Evolutionary conservation across 73 alveolate genomes (phyloP), one percentile per base, ranked within the genome.

Genomic region (Paramecium octaurelia): DNA sequence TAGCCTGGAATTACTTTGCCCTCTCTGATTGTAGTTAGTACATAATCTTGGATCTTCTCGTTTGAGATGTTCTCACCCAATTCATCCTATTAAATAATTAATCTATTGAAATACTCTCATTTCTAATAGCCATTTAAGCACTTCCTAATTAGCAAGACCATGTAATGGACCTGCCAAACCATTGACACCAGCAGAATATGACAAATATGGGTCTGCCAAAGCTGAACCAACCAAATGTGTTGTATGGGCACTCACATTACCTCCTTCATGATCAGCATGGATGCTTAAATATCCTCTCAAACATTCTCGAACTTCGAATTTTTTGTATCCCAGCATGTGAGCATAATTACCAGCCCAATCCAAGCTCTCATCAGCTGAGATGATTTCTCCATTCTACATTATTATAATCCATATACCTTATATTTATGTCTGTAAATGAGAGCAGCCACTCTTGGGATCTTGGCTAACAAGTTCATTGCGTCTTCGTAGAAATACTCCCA

Each of bases 101-200:
- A 16, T 12, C 21, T 29, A 75, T 48, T 48, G 16, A 35, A 4
- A 35, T 75, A 75, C 88, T 70, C 83, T 29, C 95, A 97, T 83
- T n/a, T 93, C 96, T 12, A 97, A 93, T 29, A 96, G 88, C 97
- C 95, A 97, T 71, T 94, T 96, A 29, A 97, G 94, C 73, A 97
- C 95, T 92, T 97, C 99, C 92, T 96, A 96, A 95, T 97, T 97
- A 18, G 99, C 99, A 9, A 97, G 97, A 18, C 99, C 99, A 70
- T 97, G 99, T 54, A 97, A 95, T 10, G 99, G 99, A n/a, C 99
- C 99, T 48, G 99, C 99, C 38, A 97, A 95, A 31, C 99, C 99
- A 75, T 93, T 96, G 86, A 97, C 84, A 31, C 98, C 98, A 21
- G 99, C 98, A 29, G 98, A 86, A 94, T 93, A 96, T 27, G 98